A percentile compares a stretch with the other conserved stretches of the same genome.
phyloP scores from a whole-genome alignment of 2,329 filamentous ascomycete species.

The Chalaropsis thielavioides region DNA sequence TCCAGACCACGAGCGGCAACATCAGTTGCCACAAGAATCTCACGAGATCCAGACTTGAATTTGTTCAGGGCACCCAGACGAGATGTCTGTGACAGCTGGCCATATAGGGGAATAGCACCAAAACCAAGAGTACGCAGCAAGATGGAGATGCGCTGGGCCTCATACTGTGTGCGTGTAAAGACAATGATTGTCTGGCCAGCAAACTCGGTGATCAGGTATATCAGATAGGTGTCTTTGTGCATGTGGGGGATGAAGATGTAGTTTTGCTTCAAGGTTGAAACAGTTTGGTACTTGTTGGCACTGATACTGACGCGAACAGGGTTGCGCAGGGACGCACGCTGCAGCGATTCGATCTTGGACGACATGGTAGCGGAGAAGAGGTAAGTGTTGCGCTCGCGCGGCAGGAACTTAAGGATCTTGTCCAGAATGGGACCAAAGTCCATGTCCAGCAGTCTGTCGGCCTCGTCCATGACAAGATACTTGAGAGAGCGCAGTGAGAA shows the following conservation, averaged over 20 bases:
- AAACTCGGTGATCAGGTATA: conserved; percentile 75
- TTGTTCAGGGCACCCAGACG: conserved; percentile 82
- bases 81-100: conserved; percentile 74
- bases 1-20: conserved; percentile 88
- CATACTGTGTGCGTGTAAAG: conserved; percentile 83
- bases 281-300: conserved; percentile 76
- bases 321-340: conserved; percentile 74
- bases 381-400: conserved; percentile 62
- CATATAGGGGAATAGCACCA: conserved; percentile 81
- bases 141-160: conserved; percentile 74
- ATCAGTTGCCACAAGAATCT: conserved; percentile 85
- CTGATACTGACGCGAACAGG: conserved; percentile 73
- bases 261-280: conserved; percentile 72
- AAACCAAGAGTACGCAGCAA: conserved; percentile 74
- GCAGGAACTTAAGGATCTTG: conserved; percentile 82
- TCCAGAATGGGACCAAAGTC: conserved; percentile 88
- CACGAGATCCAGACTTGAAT: conserved; percentile 64
- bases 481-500: conserved; percentile 72
- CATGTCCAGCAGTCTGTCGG: conserved; percentile 79
- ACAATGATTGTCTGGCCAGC: conserved; percentile 76
- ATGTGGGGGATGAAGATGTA: conserved; percentile 77
- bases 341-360: conserved; percentile 81
- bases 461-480: conserved; percentile 90
- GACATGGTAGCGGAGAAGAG: conserved; percentile 93
- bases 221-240: conserved; percentile 79